Base-by-base conservation (phyloP, 2,329 filamentous ascomycete genomes). In the Penicillium sp. region DNA sequence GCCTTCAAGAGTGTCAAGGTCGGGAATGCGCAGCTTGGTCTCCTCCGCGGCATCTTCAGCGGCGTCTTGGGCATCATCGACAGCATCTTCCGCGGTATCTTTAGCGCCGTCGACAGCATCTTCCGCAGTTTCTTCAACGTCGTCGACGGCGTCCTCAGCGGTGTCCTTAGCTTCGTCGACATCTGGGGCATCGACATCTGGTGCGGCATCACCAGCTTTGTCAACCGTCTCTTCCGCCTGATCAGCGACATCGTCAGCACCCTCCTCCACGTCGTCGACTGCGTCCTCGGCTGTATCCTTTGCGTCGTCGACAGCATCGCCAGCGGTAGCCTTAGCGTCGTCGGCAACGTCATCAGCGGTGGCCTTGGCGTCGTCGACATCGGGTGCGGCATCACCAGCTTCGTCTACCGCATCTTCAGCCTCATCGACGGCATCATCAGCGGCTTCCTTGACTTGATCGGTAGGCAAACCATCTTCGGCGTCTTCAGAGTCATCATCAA, bases 401-500 rank as follows among this genome's bases (percentile, higher is more conserved):
- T 73, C 73, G 22, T 70, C 68, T 0, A 60, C 67, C n/a, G 58
- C 64, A 10, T 60, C 55, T 6, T 69, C 59, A 11, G 62, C 69
- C 3, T 54, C 3, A n/a, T 30, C 52, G 6, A 10, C 37, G 14
- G 19, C 22, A 54, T 69, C 69, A 22, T 79, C 76, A 6, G 69
- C 53, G 3, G 53, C 52, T 1, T 58, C 48, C 28, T 71, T 68
- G 8, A 51, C 59, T 16, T 60, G 13, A 1, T 59, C 42, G 2
- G 28, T 26, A 1, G 37, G 19, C 1, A 62, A 19, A 13, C 28
- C 33, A 62, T 83, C 80, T 49, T 83, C 79, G 19, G 80, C 79
- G 60, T 64, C 60, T 43, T 71, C 70, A 6, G 64, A 60, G 14
- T 65, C 72, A 65, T 82, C 81, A 43, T 80, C 80, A 38, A 83